Percentiles rank a stretch among this genome's conserved stretches.
phyloP scores from a whole-genome alignment of 1,284 basidiomycete species.

The Meira nashicola region DNA sequence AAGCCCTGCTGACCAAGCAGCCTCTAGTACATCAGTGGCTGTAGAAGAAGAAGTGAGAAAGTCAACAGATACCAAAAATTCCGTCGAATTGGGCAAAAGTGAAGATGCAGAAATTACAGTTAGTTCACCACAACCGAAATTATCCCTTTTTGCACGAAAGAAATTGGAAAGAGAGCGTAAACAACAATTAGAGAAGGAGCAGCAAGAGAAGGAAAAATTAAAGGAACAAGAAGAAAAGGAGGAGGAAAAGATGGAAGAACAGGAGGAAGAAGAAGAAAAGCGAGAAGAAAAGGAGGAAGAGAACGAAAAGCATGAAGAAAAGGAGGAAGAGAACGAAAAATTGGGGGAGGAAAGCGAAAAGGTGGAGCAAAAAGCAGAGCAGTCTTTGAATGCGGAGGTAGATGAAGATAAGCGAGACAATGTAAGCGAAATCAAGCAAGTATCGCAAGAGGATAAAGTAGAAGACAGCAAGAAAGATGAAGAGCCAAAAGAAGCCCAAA shows the following conservation, averaged over 20 bases:
- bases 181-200: not conserved
- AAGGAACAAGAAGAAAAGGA: not conserved
- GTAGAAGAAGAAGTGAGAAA: not conserved
- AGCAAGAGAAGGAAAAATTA: not conserved
- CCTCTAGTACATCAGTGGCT: slow-evolving; percentile 10
- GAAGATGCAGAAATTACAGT: not conserved
- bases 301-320: too few relatives aligned
- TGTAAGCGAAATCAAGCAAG: not conserved
- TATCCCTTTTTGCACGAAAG: slow-evolving; percentile 11
- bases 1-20: not conserved
- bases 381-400: not conserved
- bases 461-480: not conserved
- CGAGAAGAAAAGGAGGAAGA: too few relatives aligned
- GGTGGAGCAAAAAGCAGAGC: not conserved
- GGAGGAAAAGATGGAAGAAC: not conserved
- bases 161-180: not conserved
- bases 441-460: not conserved
- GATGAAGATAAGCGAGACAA: not conserved
- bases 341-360: slow-evolving; percentile 52
- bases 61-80: not conserved
- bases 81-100: not conserved
- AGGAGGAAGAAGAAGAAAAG: not conserved
- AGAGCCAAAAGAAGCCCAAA: not conserved
- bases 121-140: not conserved
- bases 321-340: slow-evolving; percentile 46